phyloP scores from a whole-genome alignment of 2,329 filamentous ascomycete genomes.

The Exophiala xenobiotica region DNA sequence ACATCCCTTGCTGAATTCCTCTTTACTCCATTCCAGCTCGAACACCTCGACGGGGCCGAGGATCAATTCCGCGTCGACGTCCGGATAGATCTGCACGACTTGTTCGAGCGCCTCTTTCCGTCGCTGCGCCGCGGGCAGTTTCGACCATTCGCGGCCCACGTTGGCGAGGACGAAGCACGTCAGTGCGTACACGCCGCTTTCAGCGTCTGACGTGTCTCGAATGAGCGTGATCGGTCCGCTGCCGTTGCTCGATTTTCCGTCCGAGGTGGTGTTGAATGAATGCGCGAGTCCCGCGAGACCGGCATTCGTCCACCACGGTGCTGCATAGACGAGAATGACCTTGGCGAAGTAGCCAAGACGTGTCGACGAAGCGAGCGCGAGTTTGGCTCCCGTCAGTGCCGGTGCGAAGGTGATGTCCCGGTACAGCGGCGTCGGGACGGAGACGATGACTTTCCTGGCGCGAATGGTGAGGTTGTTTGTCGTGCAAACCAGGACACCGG shows the following conservation, averaged over 20 bases:
- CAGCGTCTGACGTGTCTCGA: constrained; percentile 38
- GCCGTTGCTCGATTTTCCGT: background rate
- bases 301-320: constrained; percentile 42
- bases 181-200: constrained; percentile 32
- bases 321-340: constrained; percentile 46
- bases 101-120: constrained; percentile 23
- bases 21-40: constrained; percentile 37
- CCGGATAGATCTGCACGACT: constrained; percentile 8
- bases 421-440: constrained; percentile 49
- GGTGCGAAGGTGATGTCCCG: constrained; percentile 50
- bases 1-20: constrained; percentile 38
- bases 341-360: constrained; percentile 53
- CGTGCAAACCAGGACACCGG: background rate
- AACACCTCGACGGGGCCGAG: constrained; percentile 30
- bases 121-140: constrained; percentile 26
- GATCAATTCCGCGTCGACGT: background rate
- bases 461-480: background rate
- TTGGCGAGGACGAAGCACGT: constrained; percentile 42
- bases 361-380: constrained; percentile 36
- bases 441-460: constrained; percentile 47
- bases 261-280: background rate
- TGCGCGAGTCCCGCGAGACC: background rate
- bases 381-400: constrained; percentile 43
- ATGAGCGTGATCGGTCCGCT: constrained; percentile 39
- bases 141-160: constrained; percentile 27